These are phyloP conservation scores for Paracamarosporium sp. DNA, from an alignment of 2,329 filamentous ascomycete species.

Conservation along the genomic window DNA sequence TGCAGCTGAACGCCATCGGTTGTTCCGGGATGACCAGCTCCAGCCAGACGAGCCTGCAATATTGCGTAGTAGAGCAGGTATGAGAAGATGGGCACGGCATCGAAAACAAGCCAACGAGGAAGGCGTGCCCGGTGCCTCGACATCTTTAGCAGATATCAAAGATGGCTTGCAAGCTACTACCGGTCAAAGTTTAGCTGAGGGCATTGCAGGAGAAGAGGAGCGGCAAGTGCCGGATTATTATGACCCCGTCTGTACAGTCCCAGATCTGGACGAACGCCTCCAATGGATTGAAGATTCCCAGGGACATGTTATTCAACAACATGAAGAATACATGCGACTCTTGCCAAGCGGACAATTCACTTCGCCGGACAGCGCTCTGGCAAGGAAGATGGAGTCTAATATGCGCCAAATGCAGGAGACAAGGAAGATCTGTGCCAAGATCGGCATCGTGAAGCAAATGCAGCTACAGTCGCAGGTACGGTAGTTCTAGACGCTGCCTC, in stretches of 20 bases:
- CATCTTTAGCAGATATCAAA: conserved; percentile 53
- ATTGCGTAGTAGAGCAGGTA: conserved; percentile 82
- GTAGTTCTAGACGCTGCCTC: conserved; percentile 10
- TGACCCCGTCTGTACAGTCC: conserved; percentile 82
- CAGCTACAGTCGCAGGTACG: conserved; percentile 92
- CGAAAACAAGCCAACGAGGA: conserved; percentile 68
- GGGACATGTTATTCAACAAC: conserved; percentile 86
- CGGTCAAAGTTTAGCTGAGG: conserved; percentile 86
- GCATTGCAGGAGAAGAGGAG: conserved; percentile 84
- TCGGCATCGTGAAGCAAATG: conserved; percentile 99
- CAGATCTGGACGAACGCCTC: conserved; percentile 78
- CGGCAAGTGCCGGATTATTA: conserved; percentile 93
- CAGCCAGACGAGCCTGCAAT: conserved; percentile 89
- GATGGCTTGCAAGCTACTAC: conserved; percentile 57
- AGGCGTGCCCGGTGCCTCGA: conserved; percentile 54
- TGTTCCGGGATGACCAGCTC: conserved; percentile 85
- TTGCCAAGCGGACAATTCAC: conserved; percentile 78
- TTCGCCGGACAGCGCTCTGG: conserved; percentile 74
- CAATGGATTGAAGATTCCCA: conserved; percentile 91
- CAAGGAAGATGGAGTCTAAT: conserved; percentile 85
- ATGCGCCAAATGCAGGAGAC: conserved; percentile 97
- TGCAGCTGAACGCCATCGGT: conserved; percentile 81
- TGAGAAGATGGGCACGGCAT: conserved; percentile 85
- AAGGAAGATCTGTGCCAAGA: conserved; percentile 92
- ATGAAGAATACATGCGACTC: conserved; percentile 82